These are phyloP conservation scores for Starmerella powellii DNA, from an alignment of 805 yeast genomes.

Conservation along the genomic window DNA sequence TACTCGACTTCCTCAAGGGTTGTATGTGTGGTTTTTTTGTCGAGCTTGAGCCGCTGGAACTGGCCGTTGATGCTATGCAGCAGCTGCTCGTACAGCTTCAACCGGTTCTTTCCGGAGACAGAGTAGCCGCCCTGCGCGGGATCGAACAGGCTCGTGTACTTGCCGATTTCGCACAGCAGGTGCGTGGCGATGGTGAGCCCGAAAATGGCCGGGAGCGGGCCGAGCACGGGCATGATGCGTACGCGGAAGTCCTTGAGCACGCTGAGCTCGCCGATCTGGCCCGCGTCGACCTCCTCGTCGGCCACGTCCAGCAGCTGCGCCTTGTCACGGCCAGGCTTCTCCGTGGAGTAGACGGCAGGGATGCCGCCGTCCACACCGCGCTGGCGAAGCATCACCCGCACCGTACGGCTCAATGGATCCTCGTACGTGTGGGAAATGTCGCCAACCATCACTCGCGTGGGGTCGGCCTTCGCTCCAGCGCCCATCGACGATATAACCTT, in stretches of 20 bases:
- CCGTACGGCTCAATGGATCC: slow-evolving; percentile 82
- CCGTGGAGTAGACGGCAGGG: slow-evolving; percentile 84
- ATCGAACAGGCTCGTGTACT: slow-evolving; percentile 48
- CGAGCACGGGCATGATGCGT: slow-evolving; percentile 86
- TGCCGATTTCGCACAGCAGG: slow-evolving; percentile 64
- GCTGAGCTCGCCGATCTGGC: slow-evolving; percentile 74
- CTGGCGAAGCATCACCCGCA: slow-evolving; percentile 70
- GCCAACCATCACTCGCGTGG: slow-evolving; percentile 77
- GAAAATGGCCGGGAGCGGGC: slow-evolving; percentile 94
- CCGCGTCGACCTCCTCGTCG: slow-evolving; percentile 66
- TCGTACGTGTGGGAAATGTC: slow-evolving; percentile 86
- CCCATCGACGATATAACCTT: slow-evolving; percentile 89
- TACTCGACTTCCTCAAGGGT: slow-evolving; percentile 61
- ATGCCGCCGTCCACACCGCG: slow-evolving; percentile 66
- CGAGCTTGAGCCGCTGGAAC: slow-evolving; percentile 56
- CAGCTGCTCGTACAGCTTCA: slow-evolving; percentile 72
- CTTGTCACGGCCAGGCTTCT: slow-evolving; percentile 91
- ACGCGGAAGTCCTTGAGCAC: slow-evolving; percentile 86
- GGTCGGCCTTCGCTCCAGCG: slow-evolving; percentile 93
- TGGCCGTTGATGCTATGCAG: slow-evolving; percentile 79
- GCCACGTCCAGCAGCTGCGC: slow-evolving; percentile 78
- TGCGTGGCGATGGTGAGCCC: slow-evolving; percentile 84
- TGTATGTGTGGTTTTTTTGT: slow-evolving; percentile 60
- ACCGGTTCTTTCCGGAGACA: slow-evolving; percentile 77
- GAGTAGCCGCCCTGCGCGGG: slow-evolving; percentile 50